Percentiles rank a stretch among this genome's conserved stretches.
Evolutionary conservation across 1,284 basidiomycete genomes (phyloP).

Genomic region (Sphaerobolus stellatus): DNA sequence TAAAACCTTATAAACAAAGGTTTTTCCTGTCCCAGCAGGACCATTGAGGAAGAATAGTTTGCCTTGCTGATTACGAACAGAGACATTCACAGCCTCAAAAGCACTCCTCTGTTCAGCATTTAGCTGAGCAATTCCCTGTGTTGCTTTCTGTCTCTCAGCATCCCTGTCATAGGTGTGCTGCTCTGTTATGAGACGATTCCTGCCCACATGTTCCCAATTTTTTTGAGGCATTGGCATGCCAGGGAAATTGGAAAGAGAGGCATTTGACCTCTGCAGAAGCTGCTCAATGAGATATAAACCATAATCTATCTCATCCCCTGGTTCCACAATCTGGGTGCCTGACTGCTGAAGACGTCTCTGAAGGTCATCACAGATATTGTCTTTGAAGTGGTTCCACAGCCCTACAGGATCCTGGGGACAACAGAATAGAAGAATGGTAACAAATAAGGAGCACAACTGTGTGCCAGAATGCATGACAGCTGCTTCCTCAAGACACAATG

Average conservation of each 20-base stretch:
- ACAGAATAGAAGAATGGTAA: slow-evolving; percentile 37
- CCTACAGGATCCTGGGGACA: slow-evolving; percentile 29
- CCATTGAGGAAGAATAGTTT: slow-evolving; percentile 46
- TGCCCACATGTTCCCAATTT: slow-evolving; percentile 29
- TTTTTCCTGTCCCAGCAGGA: slow-evolving; percentile 50
- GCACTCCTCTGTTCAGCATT: slow-evolving; percentile 39
- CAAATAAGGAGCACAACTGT: slow-evolving; percentile 41
- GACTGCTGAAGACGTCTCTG: slow-evolving; percentile 19
- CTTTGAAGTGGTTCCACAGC: slow-evolving; percentile 38
- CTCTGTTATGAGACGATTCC: slow-evolving; percentile 39
- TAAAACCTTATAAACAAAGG: slow-evolving; percentile 45
- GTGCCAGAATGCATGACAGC: slow-evolving; percentile 38
- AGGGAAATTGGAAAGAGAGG: slow-evolving; percentile 26
- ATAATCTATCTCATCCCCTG: too few species aligned
- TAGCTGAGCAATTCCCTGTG: slow-evolving; percentile 20
- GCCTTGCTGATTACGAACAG: slow-evolving; percentile 27
- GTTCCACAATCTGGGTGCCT: too few species aligned
- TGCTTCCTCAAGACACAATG: slow-evolving; percentile 42
- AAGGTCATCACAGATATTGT: slow-evolving; percentile 42
- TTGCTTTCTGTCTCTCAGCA: slow-evolving; percentile 15
- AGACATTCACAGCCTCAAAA: slow-evolving; percentile 33
- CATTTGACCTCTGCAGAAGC: slow-evolving; percentile 26
- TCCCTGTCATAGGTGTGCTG: slow-evolving; percentile 35
- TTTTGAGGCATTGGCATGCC: slow-evolving; percentile 32
- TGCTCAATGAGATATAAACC: slow-evolving; percentile 38